Evolutionary conservation across 768 basidiomycete species (phyloP), one percentile per base, ranked within the genome.

Genomic region (Boletus vermiculosoides): DNA sequence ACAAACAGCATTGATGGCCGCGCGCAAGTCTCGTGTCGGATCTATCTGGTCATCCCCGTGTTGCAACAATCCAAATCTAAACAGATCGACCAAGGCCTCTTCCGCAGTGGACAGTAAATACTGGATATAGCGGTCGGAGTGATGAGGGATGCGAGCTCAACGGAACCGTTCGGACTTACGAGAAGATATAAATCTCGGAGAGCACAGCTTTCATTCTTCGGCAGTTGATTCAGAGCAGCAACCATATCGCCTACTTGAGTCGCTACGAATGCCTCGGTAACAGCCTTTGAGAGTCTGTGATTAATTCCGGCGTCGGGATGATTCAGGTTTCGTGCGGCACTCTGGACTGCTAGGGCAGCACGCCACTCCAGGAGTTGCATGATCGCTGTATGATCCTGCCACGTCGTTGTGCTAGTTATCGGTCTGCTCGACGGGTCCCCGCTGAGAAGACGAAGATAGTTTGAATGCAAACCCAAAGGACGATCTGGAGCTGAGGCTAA

Each of bases 211-310:
- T 69, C 70, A 16, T 49, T 57, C 9, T 47, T 54, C 2, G 61
- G 50, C 1, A 72, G 28, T 30, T 45, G 47, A 10, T 16, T 30
- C 13, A 83, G 62, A 5, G 59, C 64, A 1, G 69, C 61, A 22
- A 86, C 74, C 59, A 84, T 79, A 25, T 76, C 74, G 13, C 76
- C 77, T 2, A 88, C 80, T 61, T 80, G 78, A 4, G 65, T 71
- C 2, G 82, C 88, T 6, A 90, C 76, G 56, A 87, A 90, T 0
- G 88, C 86, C 54, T 91, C 88, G 0, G 83, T 82, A 4, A 87
- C 78, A 0, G 84, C 88, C 57, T 77, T 81, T 1, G 86, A 77
- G 0, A 87, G 80, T 13, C 85, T 77, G 40, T 82, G 82, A 52
- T 81, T 78, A 5, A 77, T 77, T 51, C 78, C 81, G 0, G 86